phyloP scores from a whole-genome alignment of 768 basidiomycete species.

The Lactarius quietus region DNA sequence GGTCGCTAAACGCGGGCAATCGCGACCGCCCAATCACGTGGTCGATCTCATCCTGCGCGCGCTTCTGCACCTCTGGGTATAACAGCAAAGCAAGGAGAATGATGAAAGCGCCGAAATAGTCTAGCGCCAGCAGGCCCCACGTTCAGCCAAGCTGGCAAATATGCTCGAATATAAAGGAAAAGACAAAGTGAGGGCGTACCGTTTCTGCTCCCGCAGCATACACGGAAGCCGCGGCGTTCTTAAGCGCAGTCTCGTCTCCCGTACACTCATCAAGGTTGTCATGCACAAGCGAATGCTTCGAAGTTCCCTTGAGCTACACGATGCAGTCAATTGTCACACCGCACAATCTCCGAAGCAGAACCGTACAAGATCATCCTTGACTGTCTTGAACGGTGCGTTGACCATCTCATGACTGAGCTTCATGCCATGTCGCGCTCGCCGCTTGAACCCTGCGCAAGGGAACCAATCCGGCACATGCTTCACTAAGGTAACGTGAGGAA shows the following conservation, averaged over 20 bases:
- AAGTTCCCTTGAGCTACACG: conserved; percentile 13
- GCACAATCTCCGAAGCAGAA: not conserved
- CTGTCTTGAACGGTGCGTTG: conserved; percentile 11
- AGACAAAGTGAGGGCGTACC: not conserved
- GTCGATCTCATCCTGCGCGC: conserved; percentile 26
- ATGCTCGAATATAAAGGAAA: no score
- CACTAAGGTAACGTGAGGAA: not conserved
- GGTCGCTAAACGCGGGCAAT: conserved; percentile 25
- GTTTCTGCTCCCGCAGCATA: conserved; percentile 20
- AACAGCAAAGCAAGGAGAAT: conserved; percentile 18
- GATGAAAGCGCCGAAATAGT: conserved; percentile 14
- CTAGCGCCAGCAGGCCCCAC: not conserved
- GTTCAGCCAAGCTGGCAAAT: not conserved
- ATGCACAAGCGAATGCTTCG: conserved; percentile 17
- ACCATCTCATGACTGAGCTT: conserved; percentile 15
- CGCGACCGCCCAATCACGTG: conserved; percentile 24
- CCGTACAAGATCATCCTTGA: conserved; percentile 18
- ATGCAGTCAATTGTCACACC: not conserved
- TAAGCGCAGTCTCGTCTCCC: conserved; percentile 9
- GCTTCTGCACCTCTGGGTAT: conserved; percentile 13
- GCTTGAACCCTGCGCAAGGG: conserved; percentile 16
- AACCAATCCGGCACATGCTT: conserved; percentile 13
- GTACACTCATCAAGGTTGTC: conserved; percentile 11
- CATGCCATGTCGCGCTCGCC: conserved; percentile 4
- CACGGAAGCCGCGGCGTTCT: conserved; percentile 13